Percentiles rank a stretch among this genome's conserved stretches.
Evolutionary conservation across 2,329 filamentous ascomycete genomes (phyloP).

Genomic region (Claviceps maximensis): DNA sequence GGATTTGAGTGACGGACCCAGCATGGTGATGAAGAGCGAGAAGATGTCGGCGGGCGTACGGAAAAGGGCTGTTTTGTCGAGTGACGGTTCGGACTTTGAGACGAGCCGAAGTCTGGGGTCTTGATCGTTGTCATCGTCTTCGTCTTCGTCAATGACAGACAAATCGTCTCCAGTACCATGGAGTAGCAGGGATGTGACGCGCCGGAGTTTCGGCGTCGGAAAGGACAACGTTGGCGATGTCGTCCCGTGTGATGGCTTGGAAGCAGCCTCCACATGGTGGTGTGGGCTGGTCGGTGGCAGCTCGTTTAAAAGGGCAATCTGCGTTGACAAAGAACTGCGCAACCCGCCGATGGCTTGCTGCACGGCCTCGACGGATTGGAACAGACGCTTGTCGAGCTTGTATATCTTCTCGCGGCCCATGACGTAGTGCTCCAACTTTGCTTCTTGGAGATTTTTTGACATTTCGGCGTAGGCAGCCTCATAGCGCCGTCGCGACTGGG

Average conservation of each 20-base stretch:
- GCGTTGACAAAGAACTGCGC: constrained; percentile 75
- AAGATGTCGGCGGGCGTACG: constrained; percentile 73
- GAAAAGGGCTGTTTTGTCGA: constrained; percentile 25
- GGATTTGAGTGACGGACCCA: constrained; percentile 93
- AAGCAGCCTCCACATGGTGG: neutral
- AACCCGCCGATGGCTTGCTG: constrained; percentile 84
- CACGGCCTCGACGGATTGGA: constrained; percentile 72
- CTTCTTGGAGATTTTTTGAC: constrained; percentile 66
- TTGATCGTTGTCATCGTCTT: too few species aligned
- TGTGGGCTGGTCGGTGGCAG: constrained; percentile 15
- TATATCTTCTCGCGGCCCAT: constrained; percentile 70
- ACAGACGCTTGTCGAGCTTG: constrained; percentile 62
- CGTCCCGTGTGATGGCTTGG: constrained; percentile 7
- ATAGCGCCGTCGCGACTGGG: constrained; percentile 48
- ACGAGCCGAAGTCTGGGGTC: constrained; percentile 15
- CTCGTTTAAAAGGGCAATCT: constrained; percentile 73
- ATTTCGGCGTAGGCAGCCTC: constrained; percentile 55
- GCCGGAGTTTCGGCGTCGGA: constrained; percentile 16
- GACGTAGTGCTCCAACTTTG: constrained; percentile 79
- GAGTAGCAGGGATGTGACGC: constrained; percentile 18
- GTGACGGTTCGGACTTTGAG: constrained; percentile 17
- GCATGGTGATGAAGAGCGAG: constrained; percentile 71
- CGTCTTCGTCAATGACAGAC: constrained; percentile 49
- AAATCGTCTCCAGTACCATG: constrained; percentile 35
- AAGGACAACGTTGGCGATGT: constrained; percentile 4